Evolutionary conservation across 495 filamentous ascomycete genomes (phyloP), one percentile per base, ranked within the genome.

Genomic region (Usnea hakonensis): DNA sequence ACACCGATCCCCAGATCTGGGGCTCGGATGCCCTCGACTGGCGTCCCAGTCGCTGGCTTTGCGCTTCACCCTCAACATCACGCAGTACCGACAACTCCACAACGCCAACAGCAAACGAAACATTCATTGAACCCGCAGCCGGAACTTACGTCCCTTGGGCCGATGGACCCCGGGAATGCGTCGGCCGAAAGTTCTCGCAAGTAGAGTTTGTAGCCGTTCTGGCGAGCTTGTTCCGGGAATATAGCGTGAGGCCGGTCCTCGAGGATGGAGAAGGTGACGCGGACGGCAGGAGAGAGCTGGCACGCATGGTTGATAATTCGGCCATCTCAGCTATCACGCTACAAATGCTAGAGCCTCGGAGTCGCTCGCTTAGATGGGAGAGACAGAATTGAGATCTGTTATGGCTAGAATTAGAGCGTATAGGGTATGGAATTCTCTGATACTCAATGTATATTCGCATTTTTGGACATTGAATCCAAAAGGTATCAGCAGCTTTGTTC

Each of bases 91-190:
- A 32, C n/a, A 13, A 73, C 74, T 13, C 16, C 38, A 40, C 72
- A 73, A 28, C 77, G 84, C 57, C 21, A 17, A 52, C 14, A n/a
- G n/a, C 19, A 14, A 8, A 44, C 13, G 54, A 65, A 48, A 62
- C 38, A 23, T 74, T 37, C 37, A 87, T 81, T 74, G 74, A 79
- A 28, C 87, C 87, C 0, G 75, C 77, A 0, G 76, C 81, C n/a
- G 87, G 87, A 3, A 77, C 83, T 2, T 91, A 79, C 66, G 74
- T 91, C 17, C 86, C 90, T 0, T 93, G 91, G 72, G 85, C 83
- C 54, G 87, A 90, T 32, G 89, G 90, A 2, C 75, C 80, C 37
- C 79, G 90, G 14, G 82, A 83, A 9, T 93, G 90, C 68, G 72
- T 90, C 26, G 90, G 90, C 14, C 77, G 83, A 28, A 81, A 86